These are phyloP conservation scores for Claviceps pusilla DNA, from an alignment of 2,329 filamentous ascomycete species.

Conservation along the genomic window DNA sequence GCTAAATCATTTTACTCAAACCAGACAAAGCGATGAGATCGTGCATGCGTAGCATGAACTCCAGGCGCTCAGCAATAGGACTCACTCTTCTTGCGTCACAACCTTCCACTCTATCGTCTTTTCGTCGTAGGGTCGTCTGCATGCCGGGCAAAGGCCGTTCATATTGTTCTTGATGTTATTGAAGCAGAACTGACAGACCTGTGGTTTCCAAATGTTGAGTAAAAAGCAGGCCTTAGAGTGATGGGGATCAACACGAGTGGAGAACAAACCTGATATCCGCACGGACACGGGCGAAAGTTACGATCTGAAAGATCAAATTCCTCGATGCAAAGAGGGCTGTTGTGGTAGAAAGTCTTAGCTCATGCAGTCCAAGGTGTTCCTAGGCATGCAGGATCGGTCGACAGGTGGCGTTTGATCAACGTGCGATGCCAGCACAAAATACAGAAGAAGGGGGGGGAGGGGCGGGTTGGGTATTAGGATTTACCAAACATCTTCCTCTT, in stretches of 20 bases:
- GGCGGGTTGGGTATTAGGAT: slow-evolving; percentile 11
- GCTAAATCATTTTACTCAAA: background rate
- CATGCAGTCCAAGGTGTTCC: background rate
- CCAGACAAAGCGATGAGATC: background rate
- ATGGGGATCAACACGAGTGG: background rate
- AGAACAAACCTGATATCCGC: slow-evolving; percentile 74
- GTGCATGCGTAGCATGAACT: background rate
- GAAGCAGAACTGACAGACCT: slow-evolving; percentile 99
- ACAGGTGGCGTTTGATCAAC: slow-evolving; percentile 3
- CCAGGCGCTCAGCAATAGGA: slow-evolving; percentile 9
- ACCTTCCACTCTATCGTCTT: slow-evolving; percentile 96
- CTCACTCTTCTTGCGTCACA: slow-evolving; percentile 86
- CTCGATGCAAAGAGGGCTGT: slow-evolving; percentile 91
- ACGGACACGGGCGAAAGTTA: slow-evolving; percentile 93
- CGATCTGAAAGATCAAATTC: slow-evolving; percentile 96
- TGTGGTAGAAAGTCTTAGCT: background rate
- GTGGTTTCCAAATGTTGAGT: background rate
- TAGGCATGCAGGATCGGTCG: background rate
- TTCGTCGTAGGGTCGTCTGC: slow-evolving; percentile 86
- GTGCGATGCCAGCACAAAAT: background rate
- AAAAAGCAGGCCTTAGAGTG: background rate
- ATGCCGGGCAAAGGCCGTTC: slow-evolving; percentile 95
- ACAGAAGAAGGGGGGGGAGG: background rate
- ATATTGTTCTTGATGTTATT: slow-evolving; percentile 98
- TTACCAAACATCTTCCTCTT: slow-evolving; percentile 57